These are phyloP conservation scores for Lactifluus rugatus DNA, from an alignment of 768 basidiomycete genomes.

Conservation along the genomic window DNA sequence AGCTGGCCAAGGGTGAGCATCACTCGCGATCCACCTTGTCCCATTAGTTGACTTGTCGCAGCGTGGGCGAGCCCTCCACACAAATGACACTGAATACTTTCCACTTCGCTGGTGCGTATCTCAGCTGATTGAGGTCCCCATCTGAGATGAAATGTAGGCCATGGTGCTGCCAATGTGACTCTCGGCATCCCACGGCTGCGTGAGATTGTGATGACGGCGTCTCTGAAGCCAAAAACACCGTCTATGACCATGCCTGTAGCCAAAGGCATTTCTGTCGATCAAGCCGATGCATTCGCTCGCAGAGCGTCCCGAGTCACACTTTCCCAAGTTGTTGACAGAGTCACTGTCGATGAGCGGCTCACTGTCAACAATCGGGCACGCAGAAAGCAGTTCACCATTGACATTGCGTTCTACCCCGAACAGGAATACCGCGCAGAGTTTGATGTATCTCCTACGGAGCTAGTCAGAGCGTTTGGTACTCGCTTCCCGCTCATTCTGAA, in stretches of 20 bases:
- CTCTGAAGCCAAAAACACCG: slow-evolving; percentile 90
- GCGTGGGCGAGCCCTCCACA: slow-evolving; percentile 97
- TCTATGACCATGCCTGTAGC: slow-evolving; percentile 85
- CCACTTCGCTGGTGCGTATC: slow-evolving; percentile 83
- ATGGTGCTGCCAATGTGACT: slow-evolving; percentile 98
- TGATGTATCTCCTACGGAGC: slow-evolving; percentile 59
- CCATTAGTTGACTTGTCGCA: slow-evolving; percentile 26
- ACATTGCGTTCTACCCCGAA: slow-evolving; percentile 77
- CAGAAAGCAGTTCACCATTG: slow-evolving; percentile 68
- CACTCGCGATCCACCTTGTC: background rate
- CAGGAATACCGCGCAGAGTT: slow-evolving; percentile 81
- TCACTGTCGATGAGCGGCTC: slow-evolving; percentile 72
- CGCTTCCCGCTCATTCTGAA: slow-evolving; percentile 75
- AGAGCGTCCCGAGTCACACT: slow-evolving; percentile 76
- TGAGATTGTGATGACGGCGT: slow-evolving; percentile 99
- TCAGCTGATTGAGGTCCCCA: background rate
- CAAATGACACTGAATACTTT: slow-evolving; percentile 99
- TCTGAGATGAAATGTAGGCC: slow-evolving; percentile 44
- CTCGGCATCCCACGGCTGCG: slow-evolving; percentile 96
- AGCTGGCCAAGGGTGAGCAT: slow-evolving; percentile 85
- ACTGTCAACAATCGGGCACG: slow-evolving; percentile 57
- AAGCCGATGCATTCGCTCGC: slow-evolving; percentile 78
- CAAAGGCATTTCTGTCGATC: slow-evolving; percentile 38
- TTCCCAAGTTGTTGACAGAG: slow-evolving; percentile 78
- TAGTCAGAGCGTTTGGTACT: slow-evolving; percentile 59